phyloP scores from a whole-genome alignment of 441 rosid genomes.

The Aleurites moluccanus region DNA sequence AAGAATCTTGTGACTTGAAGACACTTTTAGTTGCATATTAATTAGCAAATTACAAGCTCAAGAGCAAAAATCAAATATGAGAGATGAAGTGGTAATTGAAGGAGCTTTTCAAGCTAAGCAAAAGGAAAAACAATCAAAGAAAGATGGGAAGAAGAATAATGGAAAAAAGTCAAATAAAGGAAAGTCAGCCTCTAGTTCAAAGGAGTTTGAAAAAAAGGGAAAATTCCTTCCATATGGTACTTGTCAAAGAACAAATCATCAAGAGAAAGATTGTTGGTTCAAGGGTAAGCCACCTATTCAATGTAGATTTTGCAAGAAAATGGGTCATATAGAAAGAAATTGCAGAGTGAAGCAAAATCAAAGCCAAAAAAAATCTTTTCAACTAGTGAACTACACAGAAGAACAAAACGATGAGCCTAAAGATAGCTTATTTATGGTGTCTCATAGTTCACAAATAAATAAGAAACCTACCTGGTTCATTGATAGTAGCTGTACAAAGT shows the following conservation, averaged over 20 bases:
- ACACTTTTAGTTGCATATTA: background rate
- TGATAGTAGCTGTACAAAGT: background rate
- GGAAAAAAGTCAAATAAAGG: no score
- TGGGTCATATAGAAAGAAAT: background rate
- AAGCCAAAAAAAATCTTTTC: no score
- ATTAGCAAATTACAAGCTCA: background rate
- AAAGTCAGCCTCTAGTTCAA: no score
- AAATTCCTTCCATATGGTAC: background rate
- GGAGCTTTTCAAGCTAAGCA: background rate
- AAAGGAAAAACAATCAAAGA: background rate
- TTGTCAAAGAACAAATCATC: background rate
- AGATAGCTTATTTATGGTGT: background rate
- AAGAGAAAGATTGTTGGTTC: background rate
- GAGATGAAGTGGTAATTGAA: background rate
- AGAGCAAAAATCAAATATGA: background rate
- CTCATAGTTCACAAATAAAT: background rate
- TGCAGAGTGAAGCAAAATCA: background rate
- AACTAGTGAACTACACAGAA: no score
- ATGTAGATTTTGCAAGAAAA: no score
- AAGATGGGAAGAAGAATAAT: background rate
- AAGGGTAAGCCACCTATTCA: background rate
- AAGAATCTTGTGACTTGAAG: background rate
- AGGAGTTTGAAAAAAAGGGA: background rate
- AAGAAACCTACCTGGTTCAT: background rate
- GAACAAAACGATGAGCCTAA: background rate